Evolutionary conservation across 371 early-diverging fungal species (phyloP), one percentile per base, ranked within the genome.

Genomic region (Mortierella sp.): DNA sequence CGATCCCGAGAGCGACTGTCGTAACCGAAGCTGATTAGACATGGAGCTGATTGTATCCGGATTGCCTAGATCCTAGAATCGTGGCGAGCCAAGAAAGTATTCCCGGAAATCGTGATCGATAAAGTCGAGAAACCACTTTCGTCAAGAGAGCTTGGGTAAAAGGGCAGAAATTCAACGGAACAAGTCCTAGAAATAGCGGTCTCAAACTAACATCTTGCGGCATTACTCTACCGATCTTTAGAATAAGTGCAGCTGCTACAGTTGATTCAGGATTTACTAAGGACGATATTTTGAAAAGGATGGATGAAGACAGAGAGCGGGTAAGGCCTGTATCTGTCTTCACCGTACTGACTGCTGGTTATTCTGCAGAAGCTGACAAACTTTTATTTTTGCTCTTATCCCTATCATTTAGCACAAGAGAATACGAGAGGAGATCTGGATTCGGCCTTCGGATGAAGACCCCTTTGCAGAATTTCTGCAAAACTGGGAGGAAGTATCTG

Each of bases 281-380:
- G 58, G 81, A 86, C 49, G 92, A 93, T 47, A 90, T 93, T 18
- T 50, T 91, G 57, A 81, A 84, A 46, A 84, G 92, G 28, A 92
- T 93, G 81, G 93, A 93, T 60, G 92, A 93, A 67, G 93, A 93
- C 61, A 82, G 93, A 56, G 92, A 93, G 67, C 82, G 91, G 61
- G 78, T 79, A 66, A 52, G 70, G 48, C 30, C 26, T 42, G 3
- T 34, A 39, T 42, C 31, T n/a, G 41, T 41, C 28, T 19, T 48
- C 23, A 48, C 21, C 9, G 19, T 2, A n/a, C 19, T 23, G 21
- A 23, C 26, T 45, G 4, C 24, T 14, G 13, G 13, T n/a, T n/a
- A n/a, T n/a, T n/a, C n/a, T n/a, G n/a, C n/a, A n/a, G n/a, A n/a
- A n/a, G n/a, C n/a, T n/a, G n/a, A n/a, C n/a, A n/a, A n/a, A n/a